Evolutionary conservation across 192 early-diverging fungal species (phyloP).

Genomic region (Linderina pennispora): DNA sequence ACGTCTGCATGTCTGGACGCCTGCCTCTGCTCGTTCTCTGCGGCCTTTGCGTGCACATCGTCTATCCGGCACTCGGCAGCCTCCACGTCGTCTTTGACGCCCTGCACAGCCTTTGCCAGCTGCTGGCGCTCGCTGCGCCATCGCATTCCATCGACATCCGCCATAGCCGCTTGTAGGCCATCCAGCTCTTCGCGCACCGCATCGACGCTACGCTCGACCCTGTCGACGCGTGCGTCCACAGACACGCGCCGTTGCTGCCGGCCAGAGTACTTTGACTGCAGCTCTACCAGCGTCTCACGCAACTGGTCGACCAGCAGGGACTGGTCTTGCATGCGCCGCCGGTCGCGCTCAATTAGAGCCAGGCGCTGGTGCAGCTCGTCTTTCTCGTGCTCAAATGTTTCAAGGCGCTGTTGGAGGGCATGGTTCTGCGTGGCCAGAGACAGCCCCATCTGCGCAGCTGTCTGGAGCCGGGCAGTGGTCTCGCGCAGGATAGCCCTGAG

Average conservation of each 20-base stretch:
- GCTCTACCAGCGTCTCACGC: constrained; percentile 16
- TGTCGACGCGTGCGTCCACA: constrained; percentile 2
- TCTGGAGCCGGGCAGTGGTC: constrained; percentile 24
- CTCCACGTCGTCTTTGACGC: constrained; percentile 1
- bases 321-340: constrained; percentile 42
- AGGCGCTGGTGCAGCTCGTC: constrained; percentile 26
- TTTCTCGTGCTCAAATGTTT: constrained; percentile 6
- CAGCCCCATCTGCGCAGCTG: constrained; percentile 37
- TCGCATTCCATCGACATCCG: background rate
- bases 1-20: constrained; percentile 1
- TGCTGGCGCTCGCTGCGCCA: constrained; percentile 4
- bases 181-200: constrained; percentile 25
- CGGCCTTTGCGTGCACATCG: constrained; percentile 2
- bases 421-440: constrained; percentile 37
- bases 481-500: constrained; percentile 26
- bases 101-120: constrained; percentile 3
- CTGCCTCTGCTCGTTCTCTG: constrained; percentile 1
- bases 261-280: constrained; percentile 5
- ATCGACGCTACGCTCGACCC: constrained; percentile 3
- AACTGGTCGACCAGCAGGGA: constrained; percentile 38
- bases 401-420: constrained; percentile 13
- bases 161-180: constrained; percentile 3
- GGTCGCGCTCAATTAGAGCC: constrained; percentile 29
- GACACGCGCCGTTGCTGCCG: background rate
- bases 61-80: background rate